A percentile compares a stretch with the other conserved stretches of the same genome.
These are phyloP conservation scores for Phalaenopsis equestris DNA, from an alignment of 106 monocot genomes.

Conservation along the genomic window DNA sequence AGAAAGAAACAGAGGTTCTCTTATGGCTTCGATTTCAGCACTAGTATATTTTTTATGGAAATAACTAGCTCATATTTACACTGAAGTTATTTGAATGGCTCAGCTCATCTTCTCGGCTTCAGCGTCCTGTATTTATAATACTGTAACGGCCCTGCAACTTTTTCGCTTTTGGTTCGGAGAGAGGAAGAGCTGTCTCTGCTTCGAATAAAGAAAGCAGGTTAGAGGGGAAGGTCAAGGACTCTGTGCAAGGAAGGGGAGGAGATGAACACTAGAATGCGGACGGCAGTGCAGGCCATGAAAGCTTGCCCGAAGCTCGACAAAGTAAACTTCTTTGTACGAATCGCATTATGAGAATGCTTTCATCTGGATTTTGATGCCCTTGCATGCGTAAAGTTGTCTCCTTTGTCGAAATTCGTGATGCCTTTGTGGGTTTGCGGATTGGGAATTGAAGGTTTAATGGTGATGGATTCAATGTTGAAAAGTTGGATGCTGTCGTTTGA, in stretches of 20 bases:
- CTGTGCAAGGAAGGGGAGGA: background rate
- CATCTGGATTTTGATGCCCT: slow-evolving; percentile 3
- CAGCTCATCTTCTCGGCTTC: background rate
- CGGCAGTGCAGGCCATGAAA: slow-evolving; percentile 35
- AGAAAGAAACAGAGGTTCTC: background rate
- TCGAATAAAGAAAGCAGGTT: background rate
- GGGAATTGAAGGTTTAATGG: too few species aligned
- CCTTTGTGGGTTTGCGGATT: too few species aligned
- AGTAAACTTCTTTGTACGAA: slow-evolving; percentile 26
- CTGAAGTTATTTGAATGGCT: background rate
- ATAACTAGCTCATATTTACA: background rate
- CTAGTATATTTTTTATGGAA: too few species aligned
- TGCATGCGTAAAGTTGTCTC: too few species aligned
- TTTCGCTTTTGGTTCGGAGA: background rate
- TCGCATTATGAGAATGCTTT: slow-evolving; percentile 2
- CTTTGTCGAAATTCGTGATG: too few species aligned
- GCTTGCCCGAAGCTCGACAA: slow-evolving; percentile 34
- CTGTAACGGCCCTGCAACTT: background rate
- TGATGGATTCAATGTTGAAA: background rate
- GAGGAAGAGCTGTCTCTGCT: background rate
- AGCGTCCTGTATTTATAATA: background rate
- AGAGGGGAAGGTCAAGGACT: background rate
- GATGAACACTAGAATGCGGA: slow-evolving; percentile 19
- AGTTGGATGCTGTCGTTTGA: background rate
- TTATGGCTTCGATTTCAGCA: background rate